phyloP scores from a whole-genome alignment of 2,329 filamentous ascomycete species.

The Akanthomyces dipterigenus region DNA sequence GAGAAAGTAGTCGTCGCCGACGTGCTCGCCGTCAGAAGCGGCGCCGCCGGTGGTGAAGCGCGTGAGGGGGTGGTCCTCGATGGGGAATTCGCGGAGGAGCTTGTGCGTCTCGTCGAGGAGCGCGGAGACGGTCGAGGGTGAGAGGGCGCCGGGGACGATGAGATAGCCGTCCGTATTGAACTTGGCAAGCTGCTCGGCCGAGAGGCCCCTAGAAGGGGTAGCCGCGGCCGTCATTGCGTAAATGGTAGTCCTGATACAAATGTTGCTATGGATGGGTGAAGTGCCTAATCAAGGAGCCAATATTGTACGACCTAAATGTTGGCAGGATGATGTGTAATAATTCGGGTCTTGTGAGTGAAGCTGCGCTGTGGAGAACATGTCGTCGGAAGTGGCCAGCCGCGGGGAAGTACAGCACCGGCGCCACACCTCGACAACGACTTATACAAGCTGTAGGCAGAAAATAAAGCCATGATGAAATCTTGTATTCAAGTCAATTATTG shows the following conservation, averaged over 20 bases:
- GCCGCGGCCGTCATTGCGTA: not conserved
- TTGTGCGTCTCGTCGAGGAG: conserved; percentile 69
- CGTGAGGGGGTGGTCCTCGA: conserved; percentile 86
- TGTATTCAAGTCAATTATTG: not conserved
- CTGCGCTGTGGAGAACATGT: not conserved
- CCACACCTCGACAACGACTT: not conserved
- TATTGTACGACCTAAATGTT: not conserved
- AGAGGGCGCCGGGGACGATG: conserved; percentile 72
- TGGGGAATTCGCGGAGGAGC: conserved; percentile 67
- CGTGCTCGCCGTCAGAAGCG: conserved; percentile 55
- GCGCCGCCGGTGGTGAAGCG: conserved; percentile 80
- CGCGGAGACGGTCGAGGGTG: conserved; percentile 53
- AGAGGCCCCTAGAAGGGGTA: conserved; percentile 47
- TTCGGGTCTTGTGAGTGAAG: not conserved
- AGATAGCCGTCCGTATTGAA: conserved; percentile 87
- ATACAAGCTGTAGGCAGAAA: not conserved
- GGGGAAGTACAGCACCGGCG: not conserved
- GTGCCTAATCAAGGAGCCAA: not conserved
- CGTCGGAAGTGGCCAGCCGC: conserved; percentile 2
- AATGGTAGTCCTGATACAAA: not conserved
- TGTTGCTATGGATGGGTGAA: not conserved
- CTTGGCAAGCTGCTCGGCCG: conserved; percentile 59
- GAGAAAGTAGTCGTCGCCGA: conserved; percentile 93
- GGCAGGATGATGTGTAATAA: not conserved
- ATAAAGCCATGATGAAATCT: not conserved